A percentile compares a stretch with the other conserved stretches of the same genome.
Evolutionary conservation across 1,139 yeast species (phyloP).

Genomic region (Protomyces macrosporus): DNA sequence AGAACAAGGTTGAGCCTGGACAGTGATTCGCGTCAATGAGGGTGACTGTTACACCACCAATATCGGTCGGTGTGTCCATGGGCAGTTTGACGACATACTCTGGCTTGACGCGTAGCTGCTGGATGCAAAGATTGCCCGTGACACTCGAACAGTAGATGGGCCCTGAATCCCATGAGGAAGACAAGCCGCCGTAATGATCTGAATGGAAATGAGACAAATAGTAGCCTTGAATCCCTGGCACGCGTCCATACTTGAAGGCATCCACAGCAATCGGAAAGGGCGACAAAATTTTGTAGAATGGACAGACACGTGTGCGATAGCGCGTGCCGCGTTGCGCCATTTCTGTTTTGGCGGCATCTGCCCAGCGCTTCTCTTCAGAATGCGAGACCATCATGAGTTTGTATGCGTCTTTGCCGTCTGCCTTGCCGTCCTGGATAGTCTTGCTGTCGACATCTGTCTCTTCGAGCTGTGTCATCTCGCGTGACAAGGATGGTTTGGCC

Average conservation of each 20-base stretch:
- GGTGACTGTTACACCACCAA: constrained; percentile 53
- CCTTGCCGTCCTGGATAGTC: constrained; percentile 3
- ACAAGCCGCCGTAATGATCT: constrained; percentile 86
- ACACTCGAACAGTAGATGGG: constrained; percentile 64
- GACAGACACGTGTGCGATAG: constrained; percentile 33
- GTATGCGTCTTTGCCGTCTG: constrained; percentile 5
- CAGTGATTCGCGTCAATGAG: constrained; percentile 87
- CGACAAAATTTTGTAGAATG: constrained; percentile 39
- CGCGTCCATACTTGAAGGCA: constrained; percentile 42
- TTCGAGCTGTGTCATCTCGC: background rate
- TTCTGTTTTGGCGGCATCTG: constrained; percentile 15
- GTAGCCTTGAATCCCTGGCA: constrained; percentile 38
- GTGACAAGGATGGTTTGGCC: background rate
- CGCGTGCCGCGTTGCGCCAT: constrained; percentile 23
- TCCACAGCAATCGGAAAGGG: constrained; percentile 38
- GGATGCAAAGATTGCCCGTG: constrained; percentile 55
- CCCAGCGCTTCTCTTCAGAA: constrained; percentile 27
- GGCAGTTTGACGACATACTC: constrained; percentile 50
- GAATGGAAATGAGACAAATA: constrained; percentile 73
- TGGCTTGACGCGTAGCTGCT: constrained; percentile 53
- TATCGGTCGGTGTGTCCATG: constrained; percentile 41
- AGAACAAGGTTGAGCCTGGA: constrained; percentile 83
- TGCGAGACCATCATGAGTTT: constrained; percentile 16
- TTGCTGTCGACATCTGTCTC: background rate
- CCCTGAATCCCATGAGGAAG: constrained; percentile 68